A percentile compares a stretch with the other conserved stretches of the same genome.
These are phyloP conservation scores for Colletotrichum trifolii DNA, from an alignment of 2,329 filamentous ascomycete genomes.

Conservation along the genomic window DNA sequence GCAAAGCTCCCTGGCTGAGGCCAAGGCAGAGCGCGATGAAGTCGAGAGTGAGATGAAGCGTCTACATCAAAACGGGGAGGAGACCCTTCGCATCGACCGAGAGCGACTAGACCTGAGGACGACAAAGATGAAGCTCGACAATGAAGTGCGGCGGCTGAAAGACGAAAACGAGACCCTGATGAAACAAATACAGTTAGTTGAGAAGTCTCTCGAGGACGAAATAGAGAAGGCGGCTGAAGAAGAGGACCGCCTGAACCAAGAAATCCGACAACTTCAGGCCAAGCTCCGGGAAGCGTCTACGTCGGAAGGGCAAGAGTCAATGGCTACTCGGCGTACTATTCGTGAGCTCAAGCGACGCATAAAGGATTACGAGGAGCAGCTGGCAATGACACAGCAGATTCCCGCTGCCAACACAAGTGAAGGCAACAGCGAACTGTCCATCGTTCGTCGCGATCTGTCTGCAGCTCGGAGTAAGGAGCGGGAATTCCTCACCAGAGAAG, in stretches of 20 bases:
- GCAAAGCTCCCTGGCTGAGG: conserved; percentile 65
- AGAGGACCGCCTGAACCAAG: conserved; percentile 69
- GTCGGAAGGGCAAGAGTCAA: conserved; percentile 64
- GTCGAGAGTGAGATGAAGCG: conserved; percentile 70
- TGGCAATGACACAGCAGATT: conserved; percentile 47
- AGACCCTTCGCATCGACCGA: conserved; percentile 71
- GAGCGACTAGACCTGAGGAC: conserved; percentile 77
- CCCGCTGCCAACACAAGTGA: conserved; percentile 50
- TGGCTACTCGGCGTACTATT: conserved; percentile 70
- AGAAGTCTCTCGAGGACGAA: conserved; percentile 73
- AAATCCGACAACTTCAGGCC: conserved; percentile 63
- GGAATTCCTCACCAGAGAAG: conserved; percentile 73
- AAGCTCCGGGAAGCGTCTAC: conserved; percentile 57
- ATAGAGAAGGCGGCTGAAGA: conserved; percentile 74
- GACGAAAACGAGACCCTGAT: conserved; percentile 70
- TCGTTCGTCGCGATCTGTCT: conserved; percentile 71
- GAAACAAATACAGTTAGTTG: conserved; percentile 68
- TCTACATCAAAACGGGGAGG: conserved; percentile 65
- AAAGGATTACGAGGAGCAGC: conserved; percentile 62
- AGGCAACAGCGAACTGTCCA: conserved; percentile 65
- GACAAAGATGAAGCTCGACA: conserved; percentile 74
- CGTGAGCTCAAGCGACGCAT: conserved; percentile 73
- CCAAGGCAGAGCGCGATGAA: conserved; percentile 74
- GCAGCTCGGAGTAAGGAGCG: conserved; percentile 74
- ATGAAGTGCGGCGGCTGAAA: conserved; percentile 71